phyloP scores from a whole-genome alignment of 2,329 filamentous ascomycete species.

The Hypoxylon sp. region DNA sequence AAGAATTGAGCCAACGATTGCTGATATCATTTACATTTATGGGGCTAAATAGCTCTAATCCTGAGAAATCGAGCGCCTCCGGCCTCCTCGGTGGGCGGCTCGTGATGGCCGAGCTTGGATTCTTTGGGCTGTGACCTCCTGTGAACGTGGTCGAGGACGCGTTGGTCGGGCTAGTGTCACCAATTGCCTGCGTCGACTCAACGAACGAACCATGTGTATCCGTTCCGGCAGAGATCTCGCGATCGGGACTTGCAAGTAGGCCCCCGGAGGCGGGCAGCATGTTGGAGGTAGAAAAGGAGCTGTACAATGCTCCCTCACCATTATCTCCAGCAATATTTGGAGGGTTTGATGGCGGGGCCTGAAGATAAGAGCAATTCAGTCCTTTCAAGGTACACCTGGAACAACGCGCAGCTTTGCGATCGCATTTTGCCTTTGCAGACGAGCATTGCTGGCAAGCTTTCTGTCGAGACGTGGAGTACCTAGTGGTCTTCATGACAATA shows the following conservation, averaged over 20 bases:
- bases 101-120: slow-evolving; percentile 5
- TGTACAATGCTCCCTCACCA: slow-evolving; percentile 11
- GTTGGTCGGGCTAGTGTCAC: slow-evolving; percentile 11
- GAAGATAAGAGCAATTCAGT: slow-evolving; percentile 54
- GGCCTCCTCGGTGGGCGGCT: slow-evolving; percentile 1
- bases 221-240: slow-evolving; percentile 1
- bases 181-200: slow-evolving; percentile 13
- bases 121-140: slow-evolving; percentile 5
- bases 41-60: slow-evolving; percentile 59
- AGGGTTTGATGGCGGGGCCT: slow-evolving; percentile 12
- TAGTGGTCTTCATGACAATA: slow-evolving; percentile 46
- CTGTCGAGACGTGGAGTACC: slow-evolving; percentile 58
- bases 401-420: slow-evolving; percentile 55
- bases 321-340: not conserved
- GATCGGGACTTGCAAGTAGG: slow-evolving; percentile 14
- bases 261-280: slow-evolving; percentile 1
- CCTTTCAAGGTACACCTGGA: slow-evolving; percentile 53
- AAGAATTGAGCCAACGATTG: slow-evolving; percentile 65
- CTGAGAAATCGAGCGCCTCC: slow-evolving; percentile 54
- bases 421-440: slow-evolving; percentile 59
- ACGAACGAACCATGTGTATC: not conserved
- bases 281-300: slow-evolving; percentile 17
- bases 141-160: slow-evolving; percentile 4
- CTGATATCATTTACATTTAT: slow-evolving; percentile 64
- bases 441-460: slow-evolving; percentile 59